Percentiles rank a stretch among this genome's conserved stretches.
These are phyloP conservation scores for Sedum album DNA, from an alignment of 164 flowering plant genomes.

Conservation along the genomic window DNA sequence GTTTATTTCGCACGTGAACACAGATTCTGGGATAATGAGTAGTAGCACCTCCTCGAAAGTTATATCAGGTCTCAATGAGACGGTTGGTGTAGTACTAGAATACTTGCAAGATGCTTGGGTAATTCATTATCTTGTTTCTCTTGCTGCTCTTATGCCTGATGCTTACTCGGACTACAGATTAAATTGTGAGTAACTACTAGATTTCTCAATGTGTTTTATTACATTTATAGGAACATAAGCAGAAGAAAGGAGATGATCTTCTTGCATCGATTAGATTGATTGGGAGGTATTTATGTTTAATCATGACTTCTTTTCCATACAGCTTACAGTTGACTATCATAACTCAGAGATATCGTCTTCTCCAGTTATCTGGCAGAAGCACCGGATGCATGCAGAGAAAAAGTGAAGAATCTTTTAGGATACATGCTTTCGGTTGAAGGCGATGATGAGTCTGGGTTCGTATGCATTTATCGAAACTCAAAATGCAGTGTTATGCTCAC, in stretches of 20 bases:
- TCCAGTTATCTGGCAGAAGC: conserved; percentile 82
- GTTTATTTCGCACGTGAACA: not conserved
- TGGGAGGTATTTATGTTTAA: conserved; percentile 52
- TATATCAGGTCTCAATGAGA: conserved; percentile 72
- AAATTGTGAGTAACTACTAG: not conserved
- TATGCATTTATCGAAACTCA: not conserved
- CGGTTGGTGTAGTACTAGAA: conserved; percentile 62
- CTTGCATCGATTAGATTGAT: conserved; percentile 80
- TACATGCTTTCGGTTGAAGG: conserved; percentile 73
- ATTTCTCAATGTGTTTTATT: not conserved
- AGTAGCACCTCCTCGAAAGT: conserved; percentile 52
- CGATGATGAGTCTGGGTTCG: conserved; percentile 73
- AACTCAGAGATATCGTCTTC: conserved; percentile 12
- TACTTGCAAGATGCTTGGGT: conserved; percentile 94
- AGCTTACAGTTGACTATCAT: not conserved
- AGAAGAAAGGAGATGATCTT: conserved; percentile 84
- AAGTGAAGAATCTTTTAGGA: conserved; percentile 50
- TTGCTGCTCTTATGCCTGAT: not conserved
- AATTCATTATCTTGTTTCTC: conserved; percentile 9
- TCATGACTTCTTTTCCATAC: not conserved
- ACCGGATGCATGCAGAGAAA: conserved; percentile 58
- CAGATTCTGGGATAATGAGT: conserved; percentile 26
- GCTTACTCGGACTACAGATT: not conserved
- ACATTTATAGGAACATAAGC: conserved; percentile 60
- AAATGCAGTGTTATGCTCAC: not conserved